phyloP scores from a whole-genome alignment of 371 early-diverging fungal species.

The Syncephalastrum monosporum region DNA sequence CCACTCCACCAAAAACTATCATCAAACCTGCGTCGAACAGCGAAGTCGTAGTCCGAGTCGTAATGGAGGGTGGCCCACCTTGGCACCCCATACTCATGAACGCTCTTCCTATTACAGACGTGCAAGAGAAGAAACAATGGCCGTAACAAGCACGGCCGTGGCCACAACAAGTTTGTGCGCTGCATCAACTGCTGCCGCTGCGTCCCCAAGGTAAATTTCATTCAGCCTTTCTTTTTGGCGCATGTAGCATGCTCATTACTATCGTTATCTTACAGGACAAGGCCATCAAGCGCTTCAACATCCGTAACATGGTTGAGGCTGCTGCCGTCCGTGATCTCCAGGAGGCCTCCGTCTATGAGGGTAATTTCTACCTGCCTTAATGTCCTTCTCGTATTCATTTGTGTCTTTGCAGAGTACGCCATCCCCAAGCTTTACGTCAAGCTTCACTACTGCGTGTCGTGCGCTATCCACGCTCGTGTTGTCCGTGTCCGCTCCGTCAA shows the following conservation, averaged over 20 bases:
- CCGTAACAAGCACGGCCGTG: slow-evolving; percentile 97
- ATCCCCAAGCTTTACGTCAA: slow-evolving; percentile 98
- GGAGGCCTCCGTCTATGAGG: slow-evolving; percentile 92
- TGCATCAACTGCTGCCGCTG: slow-evolving; percentile 98
- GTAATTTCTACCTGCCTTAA: slow-evolving; percentile 21
- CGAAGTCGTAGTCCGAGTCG: too few species aligned
- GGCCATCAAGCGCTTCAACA: slow-evolving; percentile 97
- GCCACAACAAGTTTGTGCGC: slow-evolving; percentile 92
- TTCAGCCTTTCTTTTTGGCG: not conserved
- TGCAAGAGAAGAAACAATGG: slow-evolving; percentile 98
- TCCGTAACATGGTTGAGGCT: slow-evolving; percentile 96
- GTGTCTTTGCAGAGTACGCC: slow-evolving; percentile 66
- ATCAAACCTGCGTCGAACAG: too few species aligned
- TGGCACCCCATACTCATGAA: too few species aligned
- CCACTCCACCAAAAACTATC: too few species aligned
- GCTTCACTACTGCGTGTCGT: slow-evolving; percentile 95
- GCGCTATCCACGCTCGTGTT: slow-evolving; percentile 96
- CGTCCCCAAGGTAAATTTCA: slow-evolving; percentile 77
- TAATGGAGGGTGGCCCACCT: too few species aligned
- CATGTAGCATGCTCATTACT: not conserved
- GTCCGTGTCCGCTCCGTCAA: slow-evolving; percentile 93
- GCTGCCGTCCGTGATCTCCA: slow-evolving; percentile 96
- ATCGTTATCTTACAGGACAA: slow-evolving; percentile 69
- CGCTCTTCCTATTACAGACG: slow-evolving; percentile 51
- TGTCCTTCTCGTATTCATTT: not conserved